Conservation (phyloP, 805 yeast genomes). For the Sugiyamaella floridensis region DNA sequence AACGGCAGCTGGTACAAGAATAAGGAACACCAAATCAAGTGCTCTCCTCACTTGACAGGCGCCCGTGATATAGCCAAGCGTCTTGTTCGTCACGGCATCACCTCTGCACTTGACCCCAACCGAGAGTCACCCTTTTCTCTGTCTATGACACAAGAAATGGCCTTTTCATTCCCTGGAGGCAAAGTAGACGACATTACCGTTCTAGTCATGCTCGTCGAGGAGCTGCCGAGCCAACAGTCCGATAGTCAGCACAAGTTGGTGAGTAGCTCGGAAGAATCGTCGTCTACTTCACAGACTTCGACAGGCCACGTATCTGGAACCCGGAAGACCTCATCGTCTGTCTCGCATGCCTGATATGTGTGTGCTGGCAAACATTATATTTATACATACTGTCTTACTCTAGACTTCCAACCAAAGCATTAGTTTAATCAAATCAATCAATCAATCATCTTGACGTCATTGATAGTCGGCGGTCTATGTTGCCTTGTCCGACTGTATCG, state of each 20-base stretch:
- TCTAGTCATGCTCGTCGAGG: constrained; percentile 56
- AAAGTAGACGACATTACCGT: constrained; percentile 93
- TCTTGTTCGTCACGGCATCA: constrained; percentile 61
- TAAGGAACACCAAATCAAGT: constrained; percentile 19
- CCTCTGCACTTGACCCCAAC: constrained; percentile 61
- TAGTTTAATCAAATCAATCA: neutral
- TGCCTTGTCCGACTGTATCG: constrained; percentile 9
- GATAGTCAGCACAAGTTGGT: neutral
- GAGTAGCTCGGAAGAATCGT: neutral
- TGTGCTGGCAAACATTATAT: too few relatives aligned
- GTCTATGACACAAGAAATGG: constrained; percentile 57
- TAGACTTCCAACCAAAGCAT: neutral
- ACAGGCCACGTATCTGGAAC: too few relatives aligned
- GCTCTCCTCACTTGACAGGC: constrained; percentile 23
- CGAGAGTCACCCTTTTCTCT: constrained; percentile 84
- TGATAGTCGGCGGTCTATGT: constrained; percentile 4
- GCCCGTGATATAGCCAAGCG: constrained; percentile 41
- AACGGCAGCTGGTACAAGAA: constrained; percentile 29
- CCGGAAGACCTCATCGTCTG: too few relatives aligned
- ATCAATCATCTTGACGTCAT: constrained; percentile 5
- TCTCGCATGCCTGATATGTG: too few relatives aligned
- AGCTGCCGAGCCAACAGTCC: neutral
- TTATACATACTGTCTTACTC: neutral
- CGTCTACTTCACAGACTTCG: neutral
- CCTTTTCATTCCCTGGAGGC: constrained; percentile 76